Evolutionary conservation across 2,329 filamentous ascomycete genomes (phyloP), one percentile per base, ranked within the genome.

Genomic region (Tolypocladium tundrense): DNA sequence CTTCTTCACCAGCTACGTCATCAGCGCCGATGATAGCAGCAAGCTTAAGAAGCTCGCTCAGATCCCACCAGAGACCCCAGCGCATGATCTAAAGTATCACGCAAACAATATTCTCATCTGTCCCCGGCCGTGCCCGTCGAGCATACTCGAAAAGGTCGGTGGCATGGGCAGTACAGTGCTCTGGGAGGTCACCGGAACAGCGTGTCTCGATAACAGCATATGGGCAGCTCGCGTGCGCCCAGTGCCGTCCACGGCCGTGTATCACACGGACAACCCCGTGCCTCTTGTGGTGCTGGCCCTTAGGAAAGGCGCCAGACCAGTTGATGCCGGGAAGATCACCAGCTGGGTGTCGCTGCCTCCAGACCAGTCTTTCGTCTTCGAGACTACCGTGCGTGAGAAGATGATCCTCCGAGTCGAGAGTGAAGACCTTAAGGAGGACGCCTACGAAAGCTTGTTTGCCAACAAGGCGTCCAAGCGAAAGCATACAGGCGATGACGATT

Each of bases 21-120:
- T 99, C 63, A 79, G 79, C 45, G 78, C 84, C 53, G 77, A 82
- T 33, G 90, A 94, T 70, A 87, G 87, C 2, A 83, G 88, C 67
- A 84, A 82, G 57, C 78, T 97, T 42, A 81, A 89, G 58, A 80
- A 82, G 7, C 79, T 96, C n/a, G 84, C 86, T 37, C 73, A 84
- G 55, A 75, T 90, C 24, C 87, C 87, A 4, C 67, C 77, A 4
- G 80, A 81, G 59, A 75, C 85, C 57, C 78, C 84, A 35, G 85
- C 88, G 55, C 79, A 82, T 56, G 90, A 95, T 55, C 76, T 96
- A 62, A 91, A 90, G 62, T 84, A 86, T 61, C 86, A 96, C 65
- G 92, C 88, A 52, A 96, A 95, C 73, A 93, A 88, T 72, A 92
- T 99, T 65, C 81, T 97, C 66, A 97, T 99, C 68, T 88, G 88